Evolutionary conservation across 176 grass and related monocot genomes (phyloP), one percentile per base, ranked within the genome.

Genomic region (Cymbopogon citratus): DNA sequence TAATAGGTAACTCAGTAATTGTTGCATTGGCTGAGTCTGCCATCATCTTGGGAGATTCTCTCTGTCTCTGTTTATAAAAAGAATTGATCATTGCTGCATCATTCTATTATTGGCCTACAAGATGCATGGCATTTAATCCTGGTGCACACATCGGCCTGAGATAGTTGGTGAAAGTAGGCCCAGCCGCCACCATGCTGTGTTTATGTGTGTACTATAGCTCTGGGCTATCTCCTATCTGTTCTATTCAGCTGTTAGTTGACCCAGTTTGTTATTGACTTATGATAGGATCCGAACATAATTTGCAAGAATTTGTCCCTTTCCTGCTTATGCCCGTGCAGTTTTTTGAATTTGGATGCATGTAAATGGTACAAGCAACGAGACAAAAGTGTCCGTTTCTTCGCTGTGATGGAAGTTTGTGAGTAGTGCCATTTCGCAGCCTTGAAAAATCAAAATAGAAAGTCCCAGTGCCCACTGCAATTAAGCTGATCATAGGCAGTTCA

Each of bases 161-260:
- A 66, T 59, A 46, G 83, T 85, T 81, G 73, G 73, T 82, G 78
- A 66, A 44, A 39, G 60, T 64, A 78, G 77, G 78, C 7, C 72
- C 65, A 24, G 65, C 44, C 72, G 38, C 57, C 74, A 77, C 64
- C 34, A 66, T 21, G 8, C 44, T 76, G 29, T 71, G 65, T 63
- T 52, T 72, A 25, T 78, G 33, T 76, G 28, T 12, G 28, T 26
- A 24, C 67, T 5, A 39, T 56, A 68, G 46, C 62, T 15, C 19
- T 89, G 73, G 26, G 26, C 26, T 81, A 2, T 81, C 24, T 80
- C 33, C 5, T 85, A 59, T 81, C 65, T 76, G 12, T 14, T 72
- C 65, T 76, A 16, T 14, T 72, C 54, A 19, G 36, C 28, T 18
- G 57, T 85, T 71, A 10, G 82, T 43, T 71, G 56, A 89, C 73